A percentile compares a stretch with the other conserved stretches of the same genome.
These are phyloP conservation scores for Kewa caespitosa DNA, from an alignment of 179 eudicot genomes.

Conservation along the genomic window DNA sequence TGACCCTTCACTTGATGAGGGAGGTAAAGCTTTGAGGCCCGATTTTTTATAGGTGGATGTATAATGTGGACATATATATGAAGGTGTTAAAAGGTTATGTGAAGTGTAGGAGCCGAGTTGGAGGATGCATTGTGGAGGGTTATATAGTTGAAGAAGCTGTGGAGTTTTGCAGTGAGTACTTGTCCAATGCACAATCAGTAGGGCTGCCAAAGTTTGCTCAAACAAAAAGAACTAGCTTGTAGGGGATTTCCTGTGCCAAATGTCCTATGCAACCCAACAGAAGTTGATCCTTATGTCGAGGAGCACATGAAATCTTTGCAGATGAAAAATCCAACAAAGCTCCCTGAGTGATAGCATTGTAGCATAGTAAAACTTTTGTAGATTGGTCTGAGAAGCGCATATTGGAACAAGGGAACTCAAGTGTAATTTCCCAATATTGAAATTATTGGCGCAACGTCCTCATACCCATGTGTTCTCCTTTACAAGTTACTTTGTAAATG, in stretches of 20 bases:
- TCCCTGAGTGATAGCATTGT: background rate
- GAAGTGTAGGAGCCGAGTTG: background rate
- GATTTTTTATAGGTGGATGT: background rate
- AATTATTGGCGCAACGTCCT: background rate
- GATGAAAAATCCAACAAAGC: background rate
- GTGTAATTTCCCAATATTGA: background rate
- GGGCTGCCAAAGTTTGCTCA: no score
- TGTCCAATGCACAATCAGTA: no score
- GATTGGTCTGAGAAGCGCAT: background rate
- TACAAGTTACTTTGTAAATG: no score
- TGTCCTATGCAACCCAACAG: background rate
- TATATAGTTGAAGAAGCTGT: slow-evolving; percentile 6
- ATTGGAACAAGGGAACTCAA: no score
- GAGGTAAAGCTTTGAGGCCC: no score
- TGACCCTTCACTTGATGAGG: slow-evolving; percentile 6
- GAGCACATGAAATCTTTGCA: background rate
- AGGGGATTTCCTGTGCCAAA: no score
- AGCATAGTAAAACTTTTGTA: slow-evolving; percentile 8
- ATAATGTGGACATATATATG: background rate
- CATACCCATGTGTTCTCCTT: background rate
- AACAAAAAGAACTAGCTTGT: no score
- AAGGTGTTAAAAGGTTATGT: background rate
- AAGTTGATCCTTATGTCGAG: slow-evolving; percentile 1
- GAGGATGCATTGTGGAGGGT: slow-evolving; percentile 1
- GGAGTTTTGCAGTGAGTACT: no score